Conservation (phyloP, 805 yeast species). For the Ogataea degrootiae region DNA sequence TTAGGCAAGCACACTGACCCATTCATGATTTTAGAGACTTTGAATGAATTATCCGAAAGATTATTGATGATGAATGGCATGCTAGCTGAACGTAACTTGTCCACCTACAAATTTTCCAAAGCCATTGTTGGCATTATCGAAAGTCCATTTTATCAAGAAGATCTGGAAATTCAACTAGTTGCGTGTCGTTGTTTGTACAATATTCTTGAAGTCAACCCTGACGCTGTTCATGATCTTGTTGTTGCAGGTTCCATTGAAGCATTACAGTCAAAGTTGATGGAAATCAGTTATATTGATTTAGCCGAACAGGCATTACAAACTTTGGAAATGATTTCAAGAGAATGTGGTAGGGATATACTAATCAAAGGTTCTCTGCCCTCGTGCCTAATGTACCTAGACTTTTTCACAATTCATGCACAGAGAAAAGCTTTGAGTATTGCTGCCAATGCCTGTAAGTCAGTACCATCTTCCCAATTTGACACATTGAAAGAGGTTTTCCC, state of each 20-base stretch:
- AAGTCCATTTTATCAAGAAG: constrained; percentile 53
- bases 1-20: constrained; percentile 49
- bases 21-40: constrained; percentile 54
- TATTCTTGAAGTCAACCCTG: constrained; percentile 67
- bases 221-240: constrained; percentile 58
- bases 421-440: constrained; percentile 71
- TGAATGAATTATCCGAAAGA: constrained; percentile 60
- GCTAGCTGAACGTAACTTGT: constrained; percentile 58
- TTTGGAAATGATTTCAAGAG: constrained; percentile 59
- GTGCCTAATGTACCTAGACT: constrained; percentile 73
- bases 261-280: constrained; percentile 60
- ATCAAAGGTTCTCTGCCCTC: constrained; percentile 58
- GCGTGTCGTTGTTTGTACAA: constrained; percentile 83
- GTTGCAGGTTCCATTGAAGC: constrained; percentile 61
- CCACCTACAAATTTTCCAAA: constrained; percentile 50
- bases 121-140: constrained; percentile 54
- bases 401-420: constrained; percentile 86
- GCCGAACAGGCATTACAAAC: constrained; percentile 89
- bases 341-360: constrained; percentile 47
- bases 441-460: constrained; percentile 58
- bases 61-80: constrained; percentile 61
- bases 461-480: constrained; percentile 40
- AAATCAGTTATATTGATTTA: constrained; percentile 79
- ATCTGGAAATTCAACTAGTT: constrained; percentile 75
- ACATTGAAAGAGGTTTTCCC: constrained; percentile 55